Base-by-base conservation (phyloP, 2,329 filamentous ascomycete genomes). In the Penicillium fuscoglaucum region DNA sequence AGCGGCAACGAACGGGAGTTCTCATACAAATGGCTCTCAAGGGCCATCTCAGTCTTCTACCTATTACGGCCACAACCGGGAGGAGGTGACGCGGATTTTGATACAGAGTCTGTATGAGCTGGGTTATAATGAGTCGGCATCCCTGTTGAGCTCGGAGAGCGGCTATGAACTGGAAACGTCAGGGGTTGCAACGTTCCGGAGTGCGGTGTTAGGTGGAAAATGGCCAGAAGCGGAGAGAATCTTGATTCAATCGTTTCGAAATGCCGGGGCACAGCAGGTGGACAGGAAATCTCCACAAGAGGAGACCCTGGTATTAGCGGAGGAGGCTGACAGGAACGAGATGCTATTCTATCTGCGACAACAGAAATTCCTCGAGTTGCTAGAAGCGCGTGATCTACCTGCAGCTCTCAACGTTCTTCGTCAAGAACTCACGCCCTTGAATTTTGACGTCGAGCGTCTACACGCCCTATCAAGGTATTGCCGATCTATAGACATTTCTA, bases 341-440 rank as follows among this genome's bases (percentile, higher is more conserved):
- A 93, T 99, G 89, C 84, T 88, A 47, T 97, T 98, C 74, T 88
- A 87, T 80, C 81, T 99, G 68, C 85, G 93, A 63, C 90, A 96
- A 72, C 95, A 99, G 73, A 98, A 98, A 74, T 99, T 93, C 68
- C 80, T 99, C 31, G 95, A 99, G 77, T 79, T 96, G 9, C 79
- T 99, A 44, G 93, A 98, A 73, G 80, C 82, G 68, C 82, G 87
- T 65, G 87, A 97, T 67, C 84, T 90, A 9, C 83, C 83, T 15
- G 82, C 83, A 52, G 95, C 93, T 8, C 80, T 99, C 57, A 82
- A 83, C 69, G 91, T 97, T n/a, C 82, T 99, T 46, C 87, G 95
- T 21, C 87, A 86, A 62, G 93, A 99, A 78, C 79, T 99, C 55
- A 95, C 92, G 0, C 93, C 95, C 0, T 78, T 98, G 43, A 89